Conservation (phyloP, 2,329 filamentous ascomycete species). For the Venturia asperata region DNA sequence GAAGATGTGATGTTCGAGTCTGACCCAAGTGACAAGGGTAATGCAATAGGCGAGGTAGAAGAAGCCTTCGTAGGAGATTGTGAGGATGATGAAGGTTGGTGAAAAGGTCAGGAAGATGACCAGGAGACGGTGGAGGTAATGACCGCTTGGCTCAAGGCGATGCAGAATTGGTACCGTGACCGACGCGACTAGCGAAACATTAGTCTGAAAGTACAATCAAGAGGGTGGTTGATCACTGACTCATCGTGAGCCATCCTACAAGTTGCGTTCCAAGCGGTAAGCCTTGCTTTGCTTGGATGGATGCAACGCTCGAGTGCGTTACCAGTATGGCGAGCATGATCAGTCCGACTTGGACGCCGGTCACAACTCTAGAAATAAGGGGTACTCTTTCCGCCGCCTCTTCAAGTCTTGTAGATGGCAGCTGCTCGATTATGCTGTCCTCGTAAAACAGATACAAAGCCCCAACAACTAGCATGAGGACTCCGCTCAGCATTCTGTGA, state of each 20-base stretch:
- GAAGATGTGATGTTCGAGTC: slow-evolving; percentile 76
- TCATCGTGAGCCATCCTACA: slow-evolving; percentile 72
- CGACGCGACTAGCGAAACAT: slow-evolving; percentile 52
- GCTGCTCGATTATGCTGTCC: slow-evolving; percentile 48
- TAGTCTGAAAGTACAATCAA: slow-evolving; percentile 19
- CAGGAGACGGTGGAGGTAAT: slow-evolving; percentile 84
- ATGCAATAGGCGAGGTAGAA: slow-evolving; percentile 89
- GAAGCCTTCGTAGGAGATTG: slow-evolving; percentile 92
- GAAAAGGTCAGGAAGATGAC: slow-evolving; percentile 90
- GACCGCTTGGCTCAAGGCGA: slow-evolving; percentile 67
- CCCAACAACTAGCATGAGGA: slow-evolving; percentile 69
- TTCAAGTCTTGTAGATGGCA: slow-evolving; percentile 30
- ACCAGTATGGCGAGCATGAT: slow-evolving; percentile 75
- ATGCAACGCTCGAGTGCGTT: slow-evolving; percentile 77
- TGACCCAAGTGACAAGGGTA: slow-evolving; percentile 79
- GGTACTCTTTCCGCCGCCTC: slow-evolving; percentile 32
- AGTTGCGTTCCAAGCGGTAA: slow-evolving; percentile 82
- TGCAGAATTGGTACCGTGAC: slow-evolving; percentile 76
- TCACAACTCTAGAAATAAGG: slow-evolving; percentile 49
- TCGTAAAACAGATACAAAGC: slow-evolving; percentile 75
- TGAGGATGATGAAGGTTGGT: slow-evolving; percentile 89
- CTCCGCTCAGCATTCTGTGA: slow-evolving; percentile 62
- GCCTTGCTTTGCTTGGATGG: slow-evolving; percentile 76
- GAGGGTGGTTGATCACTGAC: slow-evolving; percentile 41
- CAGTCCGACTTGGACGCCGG: slow-evolving; percentile 71